Percentiles rank a stretch among this genome's conserved stretches.
Evolutionary conservation across 164 flowering plant genomes (phyloP).

Genomic region (Santalum album): DNA sequence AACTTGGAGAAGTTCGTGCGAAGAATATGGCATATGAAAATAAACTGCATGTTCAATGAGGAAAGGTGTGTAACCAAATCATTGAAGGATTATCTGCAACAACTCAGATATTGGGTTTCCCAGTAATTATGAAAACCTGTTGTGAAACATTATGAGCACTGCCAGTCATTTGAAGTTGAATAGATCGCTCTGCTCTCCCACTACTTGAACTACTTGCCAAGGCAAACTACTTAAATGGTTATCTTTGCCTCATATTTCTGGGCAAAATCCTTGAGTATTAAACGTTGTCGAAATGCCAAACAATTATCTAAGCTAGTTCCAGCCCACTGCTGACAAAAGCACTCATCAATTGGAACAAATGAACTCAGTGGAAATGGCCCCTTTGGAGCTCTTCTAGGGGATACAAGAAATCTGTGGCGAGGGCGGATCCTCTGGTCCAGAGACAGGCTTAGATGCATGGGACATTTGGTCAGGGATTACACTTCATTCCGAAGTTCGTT

Average conservation of each 20-base stretch:
- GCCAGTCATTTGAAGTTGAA: not conserved
- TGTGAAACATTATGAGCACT: no score
- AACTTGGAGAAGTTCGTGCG: no score
- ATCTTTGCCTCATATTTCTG: conserved; percentile 52
- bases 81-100: no score
- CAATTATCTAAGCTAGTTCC: conserved; percentile 78
- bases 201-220: not conserved
- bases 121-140: no score
- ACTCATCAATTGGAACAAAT: conserved; percentile 85
- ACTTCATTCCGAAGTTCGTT: conserved; percentile 84
- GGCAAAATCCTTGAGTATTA: conserved; percentile 64
- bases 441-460: conserved; percentile 85
- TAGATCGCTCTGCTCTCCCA: conserved; percentile 6
- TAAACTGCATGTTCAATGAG: no score
- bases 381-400: conserved; percentile 79
- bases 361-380: conserved; percentile 95
- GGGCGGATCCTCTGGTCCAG: conserved; percentile 96
- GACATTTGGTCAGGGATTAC: conserved; percentile 76
- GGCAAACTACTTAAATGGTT: conserved; percentile 7
- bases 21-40: no score
- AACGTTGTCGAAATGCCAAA: conserved; percentile 68
- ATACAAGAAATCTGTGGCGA: conserved; percentile 78
- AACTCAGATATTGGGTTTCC: no score
- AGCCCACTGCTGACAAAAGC: conserved; percentile 92
- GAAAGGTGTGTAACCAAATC: no score